Conservation (phyloP, 805 yeast genomes). For the Starmerella kuoi region DNA sequence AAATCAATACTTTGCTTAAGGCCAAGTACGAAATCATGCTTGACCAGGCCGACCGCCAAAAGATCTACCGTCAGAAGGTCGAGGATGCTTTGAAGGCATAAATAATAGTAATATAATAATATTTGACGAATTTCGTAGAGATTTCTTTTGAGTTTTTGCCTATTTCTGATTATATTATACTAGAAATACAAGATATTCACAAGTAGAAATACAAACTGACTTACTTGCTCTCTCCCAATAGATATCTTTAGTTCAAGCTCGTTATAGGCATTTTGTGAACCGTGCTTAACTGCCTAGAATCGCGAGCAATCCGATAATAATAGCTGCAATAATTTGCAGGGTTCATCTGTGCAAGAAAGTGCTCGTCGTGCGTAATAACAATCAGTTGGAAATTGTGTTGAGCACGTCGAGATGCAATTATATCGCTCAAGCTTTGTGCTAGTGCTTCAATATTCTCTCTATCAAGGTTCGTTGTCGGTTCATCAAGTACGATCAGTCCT, state of each 20-base stretch:
- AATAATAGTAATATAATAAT: not conserved
- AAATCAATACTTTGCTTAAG: conserved; percentile 36
- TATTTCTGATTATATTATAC: too few species aligned
- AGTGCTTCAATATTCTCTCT: conserved; percentile 76
- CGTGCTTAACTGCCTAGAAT: conserved; percentile 66
- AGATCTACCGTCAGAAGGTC: conserved; percentile 58
- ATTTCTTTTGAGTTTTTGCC: not conserved
- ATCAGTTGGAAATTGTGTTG: conserved; percentile 89
- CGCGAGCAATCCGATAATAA: conserved; percentile 69
- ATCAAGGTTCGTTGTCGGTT: conserved; percentile 94
- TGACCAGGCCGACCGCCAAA: conserved; percentile 78
- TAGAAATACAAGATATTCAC: not conserved
- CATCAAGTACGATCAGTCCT: conserved; percentile 93
- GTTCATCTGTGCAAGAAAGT: conserved; percentile 70
- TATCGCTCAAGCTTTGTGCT: conserved; percentile 64
- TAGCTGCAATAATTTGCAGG: conserved; percentile 79
- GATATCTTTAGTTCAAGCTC: conserved; percentile 1
- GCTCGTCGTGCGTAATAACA: conserved; percentile 93
- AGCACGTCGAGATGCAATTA: conserved; percentile 58
- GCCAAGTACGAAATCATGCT: conserved; percentile 77
- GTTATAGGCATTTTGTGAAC: conserved; percentile 41
- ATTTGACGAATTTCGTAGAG: not conserved
- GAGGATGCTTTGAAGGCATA: conserved; percentile 13
- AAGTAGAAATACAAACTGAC: not conserved
- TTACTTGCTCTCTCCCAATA: not conserved